Evolutionary conservation across 257 asterid species (phyloP).

Genomic region (Lycium ferocissimum): DNA sequence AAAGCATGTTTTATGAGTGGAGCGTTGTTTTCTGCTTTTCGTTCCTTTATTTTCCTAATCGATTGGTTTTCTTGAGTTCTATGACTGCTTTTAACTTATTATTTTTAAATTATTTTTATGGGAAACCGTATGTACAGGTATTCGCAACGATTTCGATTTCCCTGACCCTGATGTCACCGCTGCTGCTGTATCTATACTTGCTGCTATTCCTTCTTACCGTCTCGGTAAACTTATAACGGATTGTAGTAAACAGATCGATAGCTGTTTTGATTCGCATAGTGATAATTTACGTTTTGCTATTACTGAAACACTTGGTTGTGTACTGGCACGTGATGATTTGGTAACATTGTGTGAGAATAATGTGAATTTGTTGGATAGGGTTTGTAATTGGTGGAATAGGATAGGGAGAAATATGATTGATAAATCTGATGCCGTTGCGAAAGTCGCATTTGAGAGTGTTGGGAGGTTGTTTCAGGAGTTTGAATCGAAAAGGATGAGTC

Average conservation of each 20-base stretch:
- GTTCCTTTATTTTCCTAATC: too few species aligned
- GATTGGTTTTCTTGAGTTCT: too few species aligned
- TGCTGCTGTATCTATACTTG: constrained; percentile 84
- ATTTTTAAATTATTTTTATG: too few species aligned
- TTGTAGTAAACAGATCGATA: constrained; percentile 73
- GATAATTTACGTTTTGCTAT: constrained; percentile 80
- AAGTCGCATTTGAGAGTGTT: constrained; percentile 80
- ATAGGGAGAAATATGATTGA: constrained; percentile 86
- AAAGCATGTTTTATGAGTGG: too few species aligned
- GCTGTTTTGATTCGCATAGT: constrained; percentile 78
- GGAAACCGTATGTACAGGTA: constrained; percentile 42
- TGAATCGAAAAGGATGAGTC: constrained; percentile 87
- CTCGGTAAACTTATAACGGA: constrained; percentile 79
- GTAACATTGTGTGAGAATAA: constrained; percentile 83
- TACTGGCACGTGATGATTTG: constrained; percentile 87
- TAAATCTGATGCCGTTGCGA: constrained; percentile 72
- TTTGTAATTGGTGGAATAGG: constrained; percentile 83
- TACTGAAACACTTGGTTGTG: constrained; percentile 85
- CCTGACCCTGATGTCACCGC: constrained; percentile 94
- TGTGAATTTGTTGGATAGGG: constrained; percentile 79
- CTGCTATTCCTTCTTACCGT: constrained; percentile 86
- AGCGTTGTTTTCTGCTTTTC: too few species aligned
- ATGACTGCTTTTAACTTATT: too few species aligned
- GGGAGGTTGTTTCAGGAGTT: constrained; percentile 87
- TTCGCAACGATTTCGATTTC: constrained; percentile 80